phyloP scores from a whole-genome alignment of 257 asterid genomes.

The Gentiana straminea region DNA sequence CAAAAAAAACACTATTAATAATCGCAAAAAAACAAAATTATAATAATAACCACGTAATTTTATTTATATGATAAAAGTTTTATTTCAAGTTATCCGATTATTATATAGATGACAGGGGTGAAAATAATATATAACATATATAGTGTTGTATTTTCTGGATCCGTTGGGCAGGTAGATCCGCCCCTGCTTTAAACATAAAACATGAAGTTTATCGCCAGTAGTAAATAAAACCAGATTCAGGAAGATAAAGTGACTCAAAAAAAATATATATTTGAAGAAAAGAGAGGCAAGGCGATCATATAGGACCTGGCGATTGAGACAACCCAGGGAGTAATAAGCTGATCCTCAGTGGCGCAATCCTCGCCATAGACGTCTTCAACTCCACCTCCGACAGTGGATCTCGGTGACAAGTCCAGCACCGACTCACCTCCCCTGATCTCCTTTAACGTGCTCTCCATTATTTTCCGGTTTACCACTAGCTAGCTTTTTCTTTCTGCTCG shows the following conservation, averaged over 20 bases:
- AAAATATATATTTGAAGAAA: neutral
- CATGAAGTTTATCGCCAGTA: neutral
- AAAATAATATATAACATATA: too few species aligned
- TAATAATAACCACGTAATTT: too few species aligned
- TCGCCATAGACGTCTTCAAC: conserved; percentile 85
- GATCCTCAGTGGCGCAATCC: conserved; percentile 81
- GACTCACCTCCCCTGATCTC: conserved; percentile 64
- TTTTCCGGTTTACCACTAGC: neutral
- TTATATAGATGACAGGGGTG: too few species aligned
- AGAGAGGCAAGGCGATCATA: neutral
- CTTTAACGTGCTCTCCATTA: conserved; percentile 35
- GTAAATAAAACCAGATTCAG: neutral
- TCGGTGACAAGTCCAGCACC: conserved; percentile 68
- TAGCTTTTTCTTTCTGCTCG: too few species aligned
- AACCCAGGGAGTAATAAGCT: conserved; percentile 78
- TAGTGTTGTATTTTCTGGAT: too few species aligned
- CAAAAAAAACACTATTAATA: too few species aligned
- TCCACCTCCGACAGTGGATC: conserved; percentile 69
- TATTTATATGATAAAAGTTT: too few species aligned
- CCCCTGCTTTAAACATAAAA: neutral
- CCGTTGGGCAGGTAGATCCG: too few species aligned
- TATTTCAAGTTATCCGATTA: too few species aligned
- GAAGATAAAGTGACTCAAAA: too few species aligned
- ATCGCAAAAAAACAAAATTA: too few species aligned
- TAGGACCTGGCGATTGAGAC: conserved; percentile 55